A percentile compares a stretch with the other conserved stretches of the same genome.
Conservation (phyloP, 2,329 filamentous ascomycete species). For the Fusarium albosuccineum region DNA sequence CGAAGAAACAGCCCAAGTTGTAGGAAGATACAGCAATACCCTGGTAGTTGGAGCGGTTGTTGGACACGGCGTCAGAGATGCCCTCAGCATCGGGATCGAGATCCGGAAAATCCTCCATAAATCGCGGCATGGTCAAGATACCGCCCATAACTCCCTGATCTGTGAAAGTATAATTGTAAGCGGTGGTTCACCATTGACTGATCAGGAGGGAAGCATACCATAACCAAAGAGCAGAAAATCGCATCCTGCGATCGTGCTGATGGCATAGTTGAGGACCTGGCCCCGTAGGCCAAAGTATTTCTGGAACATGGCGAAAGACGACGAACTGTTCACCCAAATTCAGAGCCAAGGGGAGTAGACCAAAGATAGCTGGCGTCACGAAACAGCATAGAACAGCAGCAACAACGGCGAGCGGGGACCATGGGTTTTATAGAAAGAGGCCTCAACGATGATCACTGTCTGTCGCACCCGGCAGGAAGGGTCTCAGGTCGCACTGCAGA, state of each 20-base stretch:
- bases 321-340: conserved; percentile 10
- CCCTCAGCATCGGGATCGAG: conserved; percentile 57
- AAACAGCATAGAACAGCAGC: conserved; percentile 2
- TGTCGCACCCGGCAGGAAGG: conserved; percentile 12
- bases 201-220: conserved; percentile 52
- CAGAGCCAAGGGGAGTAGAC: not conserved
- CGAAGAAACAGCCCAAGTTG: conserved; percentile 72
- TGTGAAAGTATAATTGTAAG: conserved; percentile 48
- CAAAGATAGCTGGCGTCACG: conserved; percentile 7
- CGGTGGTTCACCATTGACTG: not conserved
- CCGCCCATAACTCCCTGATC: conserved; percentile 83
- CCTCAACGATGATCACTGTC: conserved; percentile 3
- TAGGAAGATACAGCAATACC: conserved; percentile 69
- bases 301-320: conserved; percentile 46
- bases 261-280: conserved; percentile 74
- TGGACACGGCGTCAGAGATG: conserved; percentile 52
- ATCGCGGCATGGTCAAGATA: conserved; percentile 75
- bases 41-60: conserved; percentile 64
- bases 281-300: conserved; percentile 76
- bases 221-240: conserved; percentile 76
- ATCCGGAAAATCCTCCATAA: conserved; percentile 69
- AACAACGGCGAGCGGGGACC: conserved; percentile 14
- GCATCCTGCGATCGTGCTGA: conserved; percentile 78
- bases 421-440: conserved; percentile 37
- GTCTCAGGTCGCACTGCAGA: conserved; percentile 29